A percentile compares a stretch with the other conserved stretches of the same genome.
These are phyloP conservation scores for Martiniozyma asiatica DNA, from an alignment of 1,139 yeast species.

Conservation along the genomic window DNA sequence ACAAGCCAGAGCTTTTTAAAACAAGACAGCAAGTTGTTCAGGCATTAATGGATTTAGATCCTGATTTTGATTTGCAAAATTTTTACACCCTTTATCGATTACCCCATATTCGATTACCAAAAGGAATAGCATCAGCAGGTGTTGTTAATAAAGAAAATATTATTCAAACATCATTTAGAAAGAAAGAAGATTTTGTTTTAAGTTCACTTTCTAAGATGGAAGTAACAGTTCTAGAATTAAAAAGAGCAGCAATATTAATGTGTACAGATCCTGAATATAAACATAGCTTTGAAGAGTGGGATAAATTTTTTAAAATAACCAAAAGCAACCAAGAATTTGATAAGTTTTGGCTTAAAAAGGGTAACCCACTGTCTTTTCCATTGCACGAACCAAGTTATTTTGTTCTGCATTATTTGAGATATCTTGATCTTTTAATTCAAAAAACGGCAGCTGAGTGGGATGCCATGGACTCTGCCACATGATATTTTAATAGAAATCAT, in stretches of 20 bases:
- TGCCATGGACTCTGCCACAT: too few species aligned
- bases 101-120: not conserved
- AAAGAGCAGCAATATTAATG: slow-evolving; percentile 12
- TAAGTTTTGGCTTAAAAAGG: slow-evolving; percentile 26
- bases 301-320: slow-evolving; percentile 22
- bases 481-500: too few species aligned
- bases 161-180: slow-evolving; percentile 19
- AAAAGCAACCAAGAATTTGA: slow-evolving; percentile 17
- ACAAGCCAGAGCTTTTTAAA: slow-evolving; percentile 2
- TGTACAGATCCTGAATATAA: slow-evolving; percentile 24
- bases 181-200: slow-evolving; percentile 17
- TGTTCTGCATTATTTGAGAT: slow-evolving; percentile 31
- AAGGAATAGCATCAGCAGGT: slow-evolving; percentile 3
- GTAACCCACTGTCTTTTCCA: slow-evolving; percentile 58
- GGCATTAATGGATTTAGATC: slow-evolving; percentile 10
- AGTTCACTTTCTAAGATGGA: slow-evolving; percentile 14
- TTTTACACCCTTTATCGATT: slow-evolving; percentile 7
- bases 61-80: slow-evolving; percentile 9
- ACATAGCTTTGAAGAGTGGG: slow-evolving; percentile 37
- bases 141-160: slow-evolving; percentile 15
- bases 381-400: slow-evolving; percentile 56
- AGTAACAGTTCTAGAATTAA: slow-evolving; percentile 14
- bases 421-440: slow-evolving; percentile 23
- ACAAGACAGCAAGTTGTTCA: slow-evolving; percentile 5
- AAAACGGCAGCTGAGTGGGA: slow-evolving; percentile 18